Conservation (phyloP, 257 asterid species). For the Gynochthodes officinalis region DNA sequence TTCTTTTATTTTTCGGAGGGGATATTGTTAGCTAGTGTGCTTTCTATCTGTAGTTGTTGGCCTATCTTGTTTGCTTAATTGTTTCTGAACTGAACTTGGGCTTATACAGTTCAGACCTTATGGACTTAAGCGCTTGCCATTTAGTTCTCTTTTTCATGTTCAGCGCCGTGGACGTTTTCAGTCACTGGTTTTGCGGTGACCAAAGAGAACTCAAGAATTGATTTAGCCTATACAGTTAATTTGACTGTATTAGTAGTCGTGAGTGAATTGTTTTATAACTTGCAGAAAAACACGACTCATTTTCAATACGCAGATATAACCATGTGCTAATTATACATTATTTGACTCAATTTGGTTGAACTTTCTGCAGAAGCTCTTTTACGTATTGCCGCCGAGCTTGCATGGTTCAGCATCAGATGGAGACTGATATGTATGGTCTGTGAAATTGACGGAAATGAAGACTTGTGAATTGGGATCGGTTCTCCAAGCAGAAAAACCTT, state of each 20-base stretch:
- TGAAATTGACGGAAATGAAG: not conserved
- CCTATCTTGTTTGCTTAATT: no score
- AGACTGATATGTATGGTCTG: conserved; percentile 8
- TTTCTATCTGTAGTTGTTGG: no score
- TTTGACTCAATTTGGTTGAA: not conserved
- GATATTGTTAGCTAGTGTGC: no score
- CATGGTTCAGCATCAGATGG: conserved; percentile 6
- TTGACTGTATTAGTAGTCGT: not conserved
- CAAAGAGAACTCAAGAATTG: not conserved
- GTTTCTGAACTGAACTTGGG: no score
- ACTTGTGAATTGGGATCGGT: conserved; percentile 6
- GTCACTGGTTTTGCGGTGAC: not conserved
- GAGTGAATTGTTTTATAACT: no score
- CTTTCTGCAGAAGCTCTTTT: conserved; percentile 3
- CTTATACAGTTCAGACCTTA: no score
- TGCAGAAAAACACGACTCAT: no score
- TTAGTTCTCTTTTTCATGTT: not conserved
- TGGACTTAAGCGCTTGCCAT: no score
- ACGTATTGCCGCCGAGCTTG: not conserved
- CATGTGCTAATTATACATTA: not conserved
- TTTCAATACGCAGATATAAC: no score
- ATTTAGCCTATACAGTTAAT: not conserved
- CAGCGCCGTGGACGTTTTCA: not conserved
- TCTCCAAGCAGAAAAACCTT: conserved; percentile 6
- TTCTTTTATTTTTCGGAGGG: no score